Percentiles rank a stretch among this genome's conserved stretches.
Evolutionary conservation across 2,329 filamentous ascomycete genomes (phyloP).

Genomic region (Penicillium decumbens): DNA sequence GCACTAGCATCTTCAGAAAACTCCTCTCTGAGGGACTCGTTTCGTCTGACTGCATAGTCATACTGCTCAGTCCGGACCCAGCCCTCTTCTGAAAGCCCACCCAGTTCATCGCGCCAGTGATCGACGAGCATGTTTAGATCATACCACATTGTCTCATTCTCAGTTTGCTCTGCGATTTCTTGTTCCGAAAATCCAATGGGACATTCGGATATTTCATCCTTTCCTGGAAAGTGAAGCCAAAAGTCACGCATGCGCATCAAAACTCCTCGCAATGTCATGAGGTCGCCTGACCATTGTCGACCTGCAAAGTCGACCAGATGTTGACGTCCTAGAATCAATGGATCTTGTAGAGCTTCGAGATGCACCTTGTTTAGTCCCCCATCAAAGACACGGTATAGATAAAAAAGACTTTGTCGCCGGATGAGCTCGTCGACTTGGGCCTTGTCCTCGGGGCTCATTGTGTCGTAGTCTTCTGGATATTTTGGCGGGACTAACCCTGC

Average conservation of each 20-base stretch:
- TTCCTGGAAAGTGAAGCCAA: constrained; percentile 8
- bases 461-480: constrained; percentile 17
- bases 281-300: constrained; percentile 23
- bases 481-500: constrained; percentile 12
- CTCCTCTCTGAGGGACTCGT: constrained; percentile 6
- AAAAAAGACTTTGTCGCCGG: constrained; percentile 16
- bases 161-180: neutral
- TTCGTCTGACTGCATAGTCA: constrained; percentile 7
- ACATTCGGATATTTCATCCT: constrained; percentile 10
- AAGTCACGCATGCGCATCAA: constrained; percentile 16
- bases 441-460: constrained; percentile 16
- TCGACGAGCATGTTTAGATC: constrained; percentile 18
- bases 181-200: constrained; percentile 13
- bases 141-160: constrained; percentile 21
- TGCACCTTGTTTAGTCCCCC: constrained; percentile 21
- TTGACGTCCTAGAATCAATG: constrained; percentile 16
- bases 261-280: constrained; percentile 20
- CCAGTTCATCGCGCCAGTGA: constrained; percentile 20
- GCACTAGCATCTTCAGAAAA: constrained; percentile 4
- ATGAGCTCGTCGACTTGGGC: constrained; percentile 20
- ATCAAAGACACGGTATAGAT: constrained; percentile 25
- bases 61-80: constrained; percentile 12
- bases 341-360: constrained; percentile 19
- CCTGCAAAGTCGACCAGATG: constrained; percentile 22
- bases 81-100: constrained; percentile 17